Evolutionary conservation across 2,329 filamentous ascomycete species (phyloP), one percentile per base, ranked within the genome.

Genomic region (Aspergillus fischeri): DNA sequence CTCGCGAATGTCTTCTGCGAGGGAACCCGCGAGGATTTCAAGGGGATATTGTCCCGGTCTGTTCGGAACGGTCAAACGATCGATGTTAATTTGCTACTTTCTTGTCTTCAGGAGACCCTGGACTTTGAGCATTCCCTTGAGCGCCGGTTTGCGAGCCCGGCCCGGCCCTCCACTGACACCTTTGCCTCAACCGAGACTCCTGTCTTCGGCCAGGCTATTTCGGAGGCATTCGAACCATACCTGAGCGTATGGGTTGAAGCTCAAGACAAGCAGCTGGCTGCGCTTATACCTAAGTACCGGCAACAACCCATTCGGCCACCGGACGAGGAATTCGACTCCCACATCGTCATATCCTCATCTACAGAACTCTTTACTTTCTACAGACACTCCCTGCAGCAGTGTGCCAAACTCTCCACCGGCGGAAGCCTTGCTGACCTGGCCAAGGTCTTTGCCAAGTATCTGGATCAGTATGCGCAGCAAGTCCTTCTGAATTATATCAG

Each of bases 331-430:
- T 97, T 97, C 73, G 90, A 91, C 45, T 81, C 90, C 0, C 91
- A 96, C 71, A 86, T 91, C 48, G 93, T 99, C 56, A 93, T 97
- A 57, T 82, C 89, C 1, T 97, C 94, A 0, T 96, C 94, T 3
- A 97, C 96, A 49, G 94, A 99, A 70, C 83, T 99, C 0, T 99
- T 99, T 75, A 91, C 96, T 68, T 96, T 97, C 71, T 99, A 99
- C 77, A 91, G 96, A 60, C 84, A 93, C 58, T 93, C 91, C 0
- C 78, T 99, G 38, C 91, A 92, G 3, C 94, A 99, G 76, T 99
- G 94, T 74, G 92, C 94, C 3, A 97, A 97, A 73, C 81, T 99
- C 1, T 97, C 94, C 0, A 97, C 93, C 0, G 90, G 92, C n/a
- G 87, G 89, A 54, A 86, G 91, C 44, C 78, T 99, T 45, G 81